Conservation (phyloP, 192 early-diverging fungal genomes). For the Linnemannia hyalina region DNA sequence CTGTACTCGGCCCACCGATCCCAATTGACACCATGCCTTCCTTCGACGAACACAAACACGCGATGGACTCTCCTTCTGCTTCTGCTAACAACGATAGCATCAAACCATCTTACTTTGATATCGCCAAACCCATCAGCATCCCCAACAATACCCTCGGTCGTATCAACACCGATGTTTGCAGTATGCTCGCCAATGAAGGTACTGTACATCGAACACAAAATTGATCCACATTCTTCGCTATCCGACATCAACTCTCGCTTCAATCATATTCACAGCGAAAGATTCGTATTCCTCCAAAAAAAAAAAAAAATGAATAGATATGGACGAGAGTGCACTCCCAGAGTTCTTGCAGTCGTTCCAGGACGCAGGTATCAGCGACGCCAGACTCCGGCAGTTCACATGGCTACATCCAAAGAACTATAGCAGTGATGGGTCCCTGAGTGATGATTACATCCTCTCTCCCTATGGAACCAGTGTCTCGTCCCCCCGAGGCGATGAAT, state of each 20-base stretch:
- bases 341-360: conserved; percentile 35
- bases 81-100: background rate
- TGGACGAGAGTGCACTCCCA: conserved; percentile 6
- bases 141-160: background rate
- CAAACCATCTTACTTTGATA: conserved; percentile 6
- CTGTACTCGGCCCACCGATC: background rate
- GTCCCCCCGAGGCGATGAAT: conserved; percentile 49
- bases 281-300: background rate
- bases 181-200: background rate
- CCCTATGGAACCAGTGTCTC: conserved; percentile 47
- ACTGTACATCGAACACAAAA: background rate
- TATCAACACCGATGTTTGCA: background rate
- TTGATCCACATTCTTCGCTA: background rate
- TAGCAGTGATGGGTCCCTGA: conserved; percentile 30
- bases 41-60: background rate
- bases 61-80: background rate
- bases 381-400: conserved; percentile 30
- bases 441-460: conserved; percentile 34
- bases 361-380: conserved; percentile 37
- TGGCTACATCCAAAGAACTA: conserved; percentile 51
- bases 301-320: background rate
- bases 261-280: background rate
- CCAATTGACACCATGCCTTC: background rate
- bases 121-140: background rate
- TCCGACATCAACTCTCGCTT: background rate